phyloP scores from a whole-genome alignment of 1,284 basidiomycete species.

The Pyrrhoderma lamaoense region DNA sequence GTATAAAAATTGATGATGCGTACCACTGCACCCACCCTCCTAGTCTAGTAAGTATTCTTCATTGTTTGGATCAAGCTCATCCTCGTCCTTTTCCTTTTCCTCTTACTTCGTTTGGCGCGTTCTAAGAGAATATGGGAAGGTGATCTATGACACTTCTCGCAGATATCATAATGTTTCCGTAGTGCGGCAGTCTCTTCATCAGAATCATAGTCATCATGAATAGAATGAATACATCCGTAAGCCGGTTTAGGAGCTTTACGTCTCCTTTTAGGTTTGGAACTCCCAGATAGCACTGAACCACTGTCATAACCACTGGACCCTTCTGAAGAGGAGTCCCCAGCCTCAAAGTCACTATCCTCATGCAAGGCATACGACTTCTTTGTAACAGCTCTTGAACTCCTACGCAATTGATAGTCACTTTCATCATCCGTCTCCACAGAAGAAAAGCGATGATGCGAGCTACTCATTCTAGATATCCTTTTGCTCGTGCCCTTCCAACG shows the following conservation, averaged over 20 bases:
- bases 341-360: constrained; percentile 11
- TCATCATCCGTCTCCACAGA: too few relatives aligned
- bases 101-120: constrained; percentile 34
- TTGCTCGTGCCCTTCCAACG: too few relatives aligned
- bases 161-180: constrained; percentile 50
- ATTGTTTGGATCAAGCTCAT: constrained; percentile 47
- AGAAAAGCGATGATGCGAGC: too few relatives aligned
- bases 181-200: constrained; percentile 51
- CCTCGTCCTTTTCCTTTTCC: constrained; percentile 32
- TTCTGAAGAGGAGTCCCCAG: neutral
- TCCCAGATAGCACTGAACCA: neutral
- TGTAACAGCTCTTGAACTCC: constrained; percentile 7
- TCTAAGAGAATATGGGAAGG: constrained; percentile 51
- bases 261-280: constrained; percentile 21
- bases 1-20: too few relatives aligned
- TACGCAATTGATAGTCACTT: neutral
- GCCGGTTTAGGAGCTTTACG: constrained; percentile 44
- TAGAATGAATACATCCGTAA: constrained; percentile 58
- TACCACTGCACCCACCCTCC: constrained; percentile 87
- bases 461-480: too few relatives aligned
- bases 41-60: constrained; percentile 46
- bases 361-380: constrained; percentile 5
- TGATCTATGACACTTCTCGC: constrained; percentile 60
- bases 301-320: constrained; percentile 4
- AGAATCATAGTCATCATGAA: constrained; percentile 49